Evolutionary conservation across 441 rosid species (phyloP), one percentile per base, ranked within the genome.

Genomic region (Mallotus repandus): DNA sequence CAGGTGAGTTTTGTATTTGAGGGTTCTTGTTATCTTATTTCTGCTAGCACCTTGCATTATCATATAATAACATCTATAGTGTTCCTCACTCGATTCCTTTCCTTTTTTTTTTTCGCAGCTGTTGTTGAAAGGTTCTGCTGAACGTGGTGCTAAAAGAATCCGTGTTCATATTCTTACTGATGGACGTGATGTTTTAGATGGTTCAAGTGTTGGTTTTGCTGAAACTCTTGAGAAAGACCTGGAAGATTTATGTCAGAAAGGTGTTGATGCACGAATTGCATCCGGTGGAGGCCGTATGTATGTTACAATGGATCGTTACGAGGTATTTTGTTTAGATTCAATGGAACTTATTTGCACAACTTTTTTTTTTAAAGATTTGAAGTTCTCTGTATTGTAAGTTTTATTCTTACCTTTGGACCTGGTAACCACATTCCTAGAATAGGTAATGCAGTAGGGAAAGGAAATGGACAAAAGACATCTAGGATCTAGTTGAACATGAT

Each of bases 241-340:
- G 15, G 85, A 85, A 64, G 74, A 80, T 4, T 78, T 96, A 66
- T 81, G 93, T 21, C 78, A 76, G 25, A 91, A 89, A 25, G 98
- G 98, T 76, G 77, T 89, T 74, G 99, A 96, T 84, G 97, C 98
- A 57, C 89, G 77, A 79, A 72, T 96, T 79, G 99, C 99, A 69
- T 96, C 99, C 73, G 99, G 99, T 80, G 99, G 99, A 75, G 99
- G 99, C 57, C 97, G 99, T 50, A 96, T 96, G 99, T 74, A 86
- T 59, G 98, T 96, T 29, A 95, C 98, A 8, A 91, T 95, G 98
- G 99, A 95, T 79, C 98, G 99, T 54, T 95, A 93, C 68, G 99
- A 95, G 98, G 99, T 94, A 75, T 19, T 57, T 32, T 45, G 4
- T 7, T 11, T 25, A 13, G 45, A 59, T 45, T 19, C 12, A 21